phyloP scores from a whole-genome alignment of 2,329 filamentous ascomycete genomes.

The Xylariaceae sp. region DNA sequence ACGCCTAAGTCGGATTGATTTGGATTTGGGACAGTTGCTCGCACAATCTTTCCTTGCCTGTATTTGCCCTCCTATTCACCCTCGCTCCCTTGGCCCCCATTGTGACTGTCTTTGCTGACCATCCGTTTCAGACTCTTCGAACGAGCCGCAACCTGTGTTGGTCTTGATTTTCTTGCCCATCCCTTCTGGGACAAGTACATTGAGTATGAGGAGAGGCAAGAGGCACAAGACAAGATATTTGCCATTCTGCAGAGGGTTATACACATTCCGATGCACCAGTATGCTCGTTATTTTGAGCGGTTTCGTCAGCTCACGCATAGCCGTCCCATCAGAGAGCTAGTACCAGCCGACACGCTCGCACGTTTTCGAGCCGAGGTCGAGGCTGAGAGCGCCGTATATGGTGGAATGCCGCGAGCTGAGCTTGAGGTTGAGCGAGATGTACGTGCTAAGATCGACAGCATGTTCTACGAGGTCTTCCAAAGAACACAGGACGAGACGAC shows the following conservation, averaged over 20 bases:
- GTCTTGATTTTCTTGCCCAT: constrained; percentile 90
- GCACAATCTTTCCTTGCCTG: constrained; percentile 59
- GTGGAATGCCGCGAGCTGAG: constrained; percentile 62
- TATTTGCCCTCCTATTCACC: constrained; percentile 61
- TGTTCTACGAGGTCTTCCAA: constrained; percentile 80
- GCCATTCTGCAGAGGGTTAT: constrained; percentile 81
- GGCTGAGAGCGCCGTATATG: constrained; percentile 59
- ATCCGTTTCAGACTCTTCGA: constrained; percentile 79
- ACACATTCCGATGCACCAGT: constrained; percentile 92
- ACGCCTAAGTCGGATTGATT: constrained; percentile 41
- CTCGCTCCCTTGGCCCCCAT: constrained; percentile 30
- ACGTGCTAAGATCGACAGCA: constrained; percentile 75
- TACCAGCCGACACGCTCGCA: constrained; percentile 66
- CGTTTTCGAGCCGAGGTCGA: constrained; percentile 74
- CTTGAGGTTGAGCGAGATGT: constrained; percentile 83
- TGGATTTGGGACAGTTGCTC: constrained; percentile 54
- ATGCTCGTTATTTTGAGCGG: constrained; percentile 90
- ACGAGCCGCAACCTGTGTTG: constrained; percentile 80
- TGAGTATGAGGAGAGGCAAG: constrained; percentile 91
- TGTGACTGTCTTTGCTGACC: constrained; percentile 35
- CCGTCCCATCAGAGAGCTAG: constrained; percentile 73
- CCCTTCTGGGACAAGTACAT: constrained; percentile 99
- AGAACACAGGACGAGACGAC: constrained; percentile 84
- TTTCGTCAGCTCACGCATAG: constrained; percentile 77
- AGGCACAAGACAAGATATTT: constrained; percentile 83